Evolutionary conservation across 306 rosid genomes (phyloP).

Genomic region (Malus domestica): ASM211411v1 NC_041790.1:20024001-20024500

Average conservation of each 20-base stretch:
- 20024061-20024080: not conserved
- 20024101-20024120: slow-evolving; percentile 25
- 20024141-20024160: slow-evolving; percentile 26
- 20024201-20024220: not conserved
- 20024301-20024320: slow-evolving; percentile 56
- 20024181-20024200: slow-evolving; percentile 49
- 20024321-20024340: slow-evolving; percentile 41
- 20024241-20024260: slow-evolving; percentile 48
- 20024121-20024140: slow-evolving; percentile 36
- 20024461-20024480: slow-evolving; percentile 17
- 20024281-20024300: not conserved
- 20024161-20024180: slow-evolving; percentile 33
- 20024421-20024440: slow-evolving; percentile 56
- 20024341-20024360: slow-evolving; percentile 60
- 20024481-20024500: slow-evolving; percentile 34
- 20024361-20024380: slow-evolving; percentile 64
- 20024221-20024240: slow-evolving; percentile 7
- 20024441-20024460: slow-evolving; percentile 44
- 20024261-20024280: not conserved
- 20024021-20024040: too few species aligned
- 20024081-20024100: not conserved
- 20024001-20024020: too few species aligned
- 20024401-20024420: slow-evolving; percentile 67
- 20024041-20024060: slow-evolving; percentile 11
- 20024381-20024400: slow-evolving; percentile 60